Evolutionary conservation across 2,329 filamentous ascomycete genomes (phyloP), one percentile per base, ranked within the genome.

Genomic region (Aspergillus ibericus): DNA sequence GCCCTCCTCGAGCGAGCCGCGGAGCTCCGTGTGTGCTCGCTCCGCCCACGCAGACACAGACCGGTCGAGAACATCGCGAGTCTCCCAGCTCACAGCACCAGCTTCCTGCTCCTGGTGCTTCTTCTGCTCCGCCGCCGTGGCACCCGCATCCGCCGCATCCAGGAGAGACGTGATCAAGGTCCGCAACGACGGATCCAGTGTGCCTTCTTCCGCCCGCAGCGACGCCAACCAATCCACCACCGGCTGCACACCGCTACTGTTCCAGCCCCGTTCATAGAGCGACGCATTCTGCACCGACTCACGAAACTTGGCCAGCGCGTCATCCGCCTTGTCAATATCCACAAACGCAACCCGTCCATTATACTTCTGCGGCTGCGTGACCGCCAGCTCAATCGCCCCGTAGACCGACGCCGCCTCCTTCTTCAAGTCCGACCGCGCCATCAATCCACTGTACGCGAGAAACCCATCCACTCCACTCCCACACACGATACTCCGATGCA

Each of bases 401-500:
- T 69, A 72, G 15, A 76, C 67, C 9, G 71, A 73, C n/a, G 62
- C 59, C 5, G 63, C 62, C 47, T 74, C 70, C 8, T 68, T 66
- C 49, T 69, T 69, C 16, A 72, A 55, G 53, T 71, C 66, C 13
- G 73, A 66, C 18, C 70, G 68, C 20, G 66, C 67, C 42, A 75
- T 62, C 46, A 76, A 58, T 13, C 66, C 67, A 46, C 71, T 69
- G 42, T 74, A 77, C 13, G 72, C 65, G 34, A 78, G 67, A 1
- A 89, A 85, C 7, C 89, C 91, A 54, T 84, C 78, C 2, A 96
- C 77, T 0, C 91, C 92, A 50, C 90, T 83, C 0, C 86, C 87
- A 8, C 96, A 83, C 9, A 97, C 68, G 15, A 97, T 76, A 0
- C 88, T 86, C 70, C 88, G 90, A 71, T 98, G 93, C 1, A 97